Evolutionary conservation across 1,284 basidiomycete genomes (phyloP).

Genomic region (Afroboletus lepidellus): DNA sequence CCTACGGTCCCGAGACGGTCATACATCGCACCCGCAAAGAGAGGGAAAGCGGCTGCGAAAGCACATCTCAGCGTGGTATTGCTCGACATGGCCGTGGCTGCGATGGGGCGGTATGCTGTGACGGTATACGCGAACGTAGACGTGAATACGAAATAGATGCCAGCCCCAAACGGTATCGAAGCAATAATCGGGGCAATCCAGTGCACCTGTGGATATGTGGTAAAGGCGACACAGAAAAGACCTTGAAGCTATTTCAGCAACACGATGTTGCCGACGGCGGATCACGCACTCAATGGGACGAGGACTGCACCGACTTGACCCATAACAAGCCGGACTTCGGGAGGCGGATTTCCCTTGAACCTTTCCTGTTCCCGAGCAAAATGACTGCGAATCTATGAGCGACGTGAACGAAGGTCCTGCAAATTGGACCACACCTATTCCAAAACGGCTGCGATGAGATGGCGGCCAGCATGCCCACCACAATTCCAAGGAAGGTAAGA

Average conservation of each 20-base stretch:
- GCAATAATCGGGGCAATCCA: constrained; percentile 74
- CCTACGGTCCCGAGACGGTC: constrained; percentile 64
- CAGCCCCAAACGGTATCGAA: constrained; percentile 59
- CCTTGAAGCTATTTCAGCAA: constrained; percentile 32
- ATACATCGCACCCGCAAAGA: constrained; percentile 65
- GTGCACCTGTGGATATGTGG: constrained; percentile 62
- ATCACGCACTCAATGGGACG: constrained; percentile 51
- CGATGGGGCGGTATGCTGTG: constrained; percentile 73
- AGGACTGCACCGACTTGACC: constrained; percentile 70
- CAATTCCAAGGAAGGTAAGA: constrained; percentile 62
- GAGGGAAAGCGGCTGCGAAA: constrained; percentile 73
- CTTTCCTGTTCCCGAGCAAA: constrained; percentile 32
- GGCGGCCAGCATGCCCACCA: constrained; percentile 53
- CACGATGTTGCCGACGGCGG: background rate
- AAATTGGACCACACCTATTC: constrained; percentile 40
- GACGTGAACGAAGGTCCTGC: background rate
- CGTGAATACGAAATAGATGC: constrained; percentile 61
- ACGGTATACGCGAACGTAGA: constrained; percentile 72
- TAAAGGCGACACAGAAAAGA: constrained; percentile 74
- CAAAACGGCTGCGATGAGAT: constrained; percentile 51
- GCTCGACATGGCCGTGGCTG: constrained; percentile 74
- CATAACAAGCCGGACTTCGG: constrained; percentile 67
- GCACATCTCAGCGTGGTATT: constrained; percentile 66
- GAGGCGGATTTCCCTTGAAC: constrained; percentile 54
- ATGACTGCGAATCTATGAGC: constrained; percentile 19